Percentiles rank a stretch among this genome's conserved stretches.
phyloP scores from a whole-genome alignment of 192 early-diverging fungal species.

The Phycomyces nitens region DNA sequence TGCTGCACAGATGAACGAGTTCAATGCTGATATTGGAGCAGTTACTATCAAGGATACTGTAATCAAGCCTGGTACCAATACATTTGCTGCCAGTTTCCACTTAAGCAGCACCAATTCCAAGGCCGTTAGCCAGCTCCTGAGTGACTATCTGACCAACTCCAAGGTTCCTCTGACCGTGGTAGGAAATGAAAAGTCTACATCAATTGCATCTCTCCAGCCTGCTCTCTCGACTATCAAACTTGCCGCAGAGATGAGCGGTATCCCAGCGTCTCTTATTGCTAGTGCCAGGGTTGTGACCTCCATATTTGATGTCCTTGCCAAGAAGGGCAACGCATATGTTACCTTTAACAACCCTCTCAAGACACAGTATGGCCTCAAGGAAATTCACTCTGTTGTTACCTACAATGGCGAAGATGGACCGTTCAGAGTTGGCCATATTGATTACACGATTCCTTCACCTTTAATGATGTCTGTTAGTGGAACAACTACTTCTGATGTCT shows the following conservation, averaged over 20 bases:
- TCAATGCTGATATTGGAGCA: slow-evolving; percentile 33
- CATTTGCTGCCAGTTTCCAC: slow-evolving; percentile 38
- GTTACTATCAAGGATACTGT: slow-evolving; percentile 41
- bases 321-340: slow-evolving; percentile 9
- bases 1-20: slow-evolving; percentile 32
- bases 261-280: slow-evolving; percentile 40
- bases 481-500: slow-evolving; percentile 2
- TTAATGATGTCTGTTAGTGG: slow-evolving; percentile 15
- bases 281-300: slow-evolving; percentile 8
- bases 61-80: slow-evolving; percentile 47
- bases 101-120: slow-evolving; percentile 23
- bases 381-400: slow-evolving; percentile 6
- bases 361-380: background rate
- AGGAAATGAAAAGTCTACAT: slow-evolving; percentile 36
- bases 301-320: background rate
- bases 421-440: slow-evolving; percentile 18
- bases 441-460: slow-evolving; percentile 9
- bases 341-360: slow-evolving; percentile 29
- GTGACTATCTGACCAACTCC: slow-evolving; percentile 39
- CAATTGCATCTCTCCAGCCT: slow-evolving; percentile 40
- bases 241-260: slow-evolving; percentile 40
- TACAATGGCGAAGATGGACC: background rate
- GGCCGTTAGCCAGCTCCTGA: slow-evolving; percentile 35
- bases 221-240: slow-evolving; percentile 42
- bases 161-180: slow-evolving; percentile 34